Percentiles rank a stretch among this genome's conserved stretches.
These are phyloP conservation scores for Podospora bellae-mahoneyi DNA, from an alignment of 495 filamentous ascomycete species.

Conservation along the genomic window DNA sequence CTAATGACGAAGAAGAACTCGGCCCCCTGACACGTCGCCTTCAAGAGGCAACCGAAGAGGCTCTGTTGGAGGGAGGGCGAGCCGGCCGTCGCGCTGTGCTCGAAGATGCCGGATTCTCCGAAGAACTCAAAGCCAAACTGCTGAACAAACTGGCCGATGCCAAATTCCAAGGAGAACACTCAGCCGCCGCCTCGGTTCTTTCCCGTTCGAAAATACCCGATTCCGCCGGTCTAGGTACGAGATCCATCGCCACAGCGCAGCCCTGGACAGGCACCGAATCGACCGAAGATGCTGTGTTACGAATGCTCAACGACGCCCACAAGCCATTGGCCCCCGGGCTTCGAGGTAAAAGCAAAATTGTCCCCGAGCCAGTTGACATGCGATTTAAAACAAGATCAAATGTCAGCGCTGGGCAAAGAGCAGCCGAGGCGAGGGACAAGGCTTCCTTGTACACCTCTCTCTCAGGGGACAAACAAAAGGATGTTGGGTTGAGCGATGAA, in stretches of 20 bases:
- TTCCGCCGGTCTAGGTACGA: conserved; percentile 67
- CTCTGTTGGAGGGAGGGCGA: conserved; percentile 65
- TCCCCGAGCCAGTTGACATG: conserved; percentile 55
- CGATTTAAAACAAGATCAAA: conserved; percentile 46
- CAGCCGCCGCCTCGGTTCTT: conserved; percentile 59
- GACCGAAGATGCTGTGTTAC: conserved; percentile 68
- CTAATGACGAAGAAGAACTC: conserved; percentile 18
- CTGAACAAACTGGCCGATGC: conserved; percentile 69
- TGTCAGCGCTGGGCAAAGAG: conserved; percentile 51
- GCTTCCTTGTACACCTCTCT: conserved; percentile 61
- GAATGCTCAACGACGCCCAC: conserved; percentile 83
- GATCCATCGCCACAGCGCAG: conserved; percentile 64
- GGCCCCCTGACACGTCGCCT: conserved; percentile 74
- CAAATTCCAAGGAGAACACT: conserved; percentile 66
- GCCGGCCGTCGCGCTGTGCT: conserved; percentile 66
- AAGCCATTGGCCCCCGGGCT: conserved; percentile 60
- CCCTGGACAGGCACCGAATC: conserved; percentile 79
- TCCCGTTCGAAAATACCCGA: conserved; percentile 45
- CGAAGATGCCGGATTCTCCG: conserved; percentile 79
- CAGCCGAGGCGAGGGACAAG: conserved; percentile 76
- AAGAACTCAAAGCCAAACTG: conserved; percentile 73
- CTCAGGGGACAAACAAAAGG: conserved; percentile 43
- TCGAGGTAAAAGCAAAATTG: conserved; percentile 47
- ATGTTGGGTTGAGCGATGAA: conserved; percentile 55
- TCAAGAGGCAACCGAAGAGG: conserved; percentile 75